Percentiles rank a stretch among this genome's conserved stretches.
Evolutionary conservation across 2,329 filamentous ascomycete species (phyloP).

Genomic region (Golovinomyces cichoracearum): DNA sequence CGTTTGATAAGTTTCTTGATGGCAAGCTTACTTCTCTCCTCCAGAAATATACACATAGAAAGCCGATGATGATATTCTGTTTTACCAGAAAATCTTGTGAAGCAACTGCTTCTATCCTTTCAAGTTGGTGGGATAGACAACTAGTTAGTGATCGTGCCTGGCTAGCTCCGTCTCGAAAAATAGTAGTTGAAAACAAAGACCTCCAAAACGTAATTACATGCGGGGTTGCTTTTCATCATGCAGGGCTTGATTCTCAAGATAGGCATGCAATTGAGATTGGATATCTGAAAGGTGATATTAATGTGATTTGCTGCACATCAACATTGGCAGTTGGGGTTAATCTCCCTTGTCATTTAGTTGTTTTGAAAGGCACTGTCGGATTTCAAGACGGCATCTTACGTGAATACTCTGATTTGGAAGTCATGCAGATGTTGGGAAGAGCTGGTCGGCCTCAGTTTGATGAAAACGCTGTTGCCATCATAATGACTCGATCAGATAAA

Average conservation of each 20-base stretch:
- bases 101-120: slow-evolving; percentile 38
- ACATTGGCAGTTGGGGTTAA: slow-evolving; percentile 68
- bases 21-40: slow-evolving; percentile 40
- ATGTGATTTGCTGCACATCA: slow-evolving; percentile 65
- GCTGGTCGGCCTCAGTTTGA: slow-evolving; percentile 69
- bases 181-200: slow-evolving; percentile 31
- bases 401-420: slow-evolving; percentile 58
- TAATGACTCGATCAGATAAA: slow-evolving; percentile 46
- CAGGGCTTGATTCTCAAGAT: slow-evolving; percentile 40
- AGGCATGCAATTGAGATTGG: slow-evolving; percentile 37
- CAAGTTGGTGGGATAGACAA: slow-evolving; percentile 34
- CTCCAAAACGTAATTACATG: slow-evolving; percentile 24
- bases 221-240: slow-evolving; percentile 65
- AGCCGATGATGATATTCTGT: slow-evolving; percentile 67
- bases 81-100: slow-evolving; percentile 47
- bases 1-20: slow-evolving; percentile 46
- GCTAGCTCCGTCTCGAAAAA: slow-evolving; percentile 26
- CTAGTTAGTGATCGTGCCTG: slow-evolving; percentile 30
- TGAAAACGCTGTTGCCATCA: slow-evolving; percentile 46
- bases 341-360: slow-evolving; percentile 55
- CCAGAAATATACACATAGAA: slow-evolving; percentile 36
- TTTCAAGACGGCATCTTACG: slow-evolving; percentile 34
- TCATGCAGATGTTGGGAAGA: slow-evolving; percentile 77
- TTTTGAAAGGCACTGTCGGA: slow-evolving; percentile 53
- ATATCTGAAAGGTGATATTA: slow-evolving; percentile 46